Conservation (phyloP, 2,329 filamentous ascomycete genomes). For the Penicillium sp. region DNA sequence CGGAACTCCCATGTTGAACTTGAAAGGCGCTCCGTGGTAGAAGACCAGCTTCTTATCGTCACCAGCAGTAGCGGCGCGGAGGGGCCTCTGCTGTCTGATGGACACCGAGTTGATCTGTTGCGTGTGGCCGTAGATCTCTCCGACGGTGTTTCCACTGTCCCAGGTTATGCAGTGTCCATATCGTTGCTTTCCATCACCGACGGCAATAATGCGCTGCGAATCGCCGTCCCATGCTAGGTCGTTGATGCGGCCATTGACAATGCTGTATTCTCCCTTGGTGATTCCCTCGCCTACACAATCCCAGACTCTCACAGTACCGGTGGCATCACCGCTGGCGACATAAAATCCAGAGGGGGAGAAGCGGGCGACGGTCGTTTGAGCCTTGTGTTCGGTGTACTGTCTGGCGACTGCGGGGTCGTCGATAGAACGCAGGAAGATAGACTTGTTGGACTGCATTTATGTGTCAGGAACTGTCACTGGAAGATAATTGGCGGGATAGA, state of each 20-base stretch:
- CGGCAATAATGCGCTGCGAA: conserved; percentile 90
- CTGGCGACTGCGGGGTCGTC: conserved; percentile 78
- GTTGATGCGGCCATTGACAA: conserved; percentile 91
- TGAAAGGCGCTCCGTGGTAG: conserved; percentile 90
- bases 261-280: conserved; percentile 89
- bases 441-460: conserved; percentile 75
- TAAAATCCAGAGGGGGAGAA: conserved; percentile 95
- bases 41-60: conserved; percentile 90
- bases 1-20: conserved; percentile 79
- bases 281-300: conserved; percentile 78
- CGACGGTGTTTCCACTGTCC: conserved; percentile 92
- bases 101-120: conserved; percentile 86
- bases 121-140: conserved; percentile 87
- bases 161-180: conserved; percentile 92
- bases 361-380: conserved; percentile 82
- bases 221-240: conserved; percentile 98
- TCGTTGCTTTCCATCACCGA: conserved; percentile 88
- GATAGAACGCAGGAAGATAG: conserved; percentile 90
- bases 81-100: conserved; percentile 81
- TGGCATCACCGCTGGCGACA: conserved; percentile 82
- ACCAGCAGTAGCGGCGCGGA: conserved; percentile 83
- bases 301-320: conserved; percentile 85
- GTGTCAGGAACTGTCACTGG: neutral
- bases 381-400: conserved; percentile 89
- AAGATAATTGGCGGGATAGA: neutral